Evolutionary conservation across 1,284 basidiomycete species (phyloP).

Genomic region (Ganoderma leucocontextum): DNA sequence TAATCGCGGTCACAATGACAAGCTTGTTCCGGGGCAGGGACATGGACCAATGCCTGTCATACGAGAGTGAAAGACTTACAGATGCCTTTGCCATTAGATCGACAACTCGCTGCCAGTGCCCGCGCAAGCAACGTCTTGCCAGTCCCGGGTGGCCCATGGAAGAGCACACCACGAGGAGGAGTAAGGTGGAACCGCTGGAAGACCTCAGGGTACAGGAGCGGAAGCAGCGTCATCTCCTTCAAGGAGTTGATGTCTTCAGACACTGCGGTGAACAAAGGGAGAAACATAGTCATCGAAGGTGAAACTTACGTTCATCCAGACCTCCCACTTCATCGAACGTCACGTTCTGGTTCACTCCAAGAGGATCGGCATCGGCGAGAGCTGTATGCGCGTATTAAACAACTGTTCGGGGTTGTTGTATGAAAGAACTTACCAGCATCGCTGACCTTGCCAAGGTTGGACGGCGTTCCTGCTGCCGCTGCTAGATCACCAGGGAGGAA

Average conservation of each 20-base stretch:
- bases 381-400: conserved; percentile 50
- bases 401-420: conserved; percentile 9
- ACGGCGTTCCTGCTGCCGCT: conserved; percentile 73
- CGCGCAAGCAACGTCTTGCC: conserved; percentile 94
- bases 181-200: conserved; percentile 96
- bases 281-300: conserved; percentile 6
- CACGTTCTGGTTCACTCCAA: conserved; percentile 93
- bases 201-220: conserved; percentile 96
- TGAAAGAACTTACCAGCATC: conserved; percentile 61
- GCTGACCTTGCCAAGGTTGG: conserved; percentile 84
- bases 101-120: conserved; percentile 94
- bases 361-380: conserved; percentile 96
- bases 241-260: conserved; percentile 89
- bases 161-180: conserved; percentile 95
- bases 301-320: conserved; percentile 86
- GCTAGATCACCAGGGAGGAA: conserved; percentile 68
- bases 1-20: no score
- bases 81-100: conserved; percentile 89
- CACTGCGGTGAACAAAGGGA: conserved; percentile 11
- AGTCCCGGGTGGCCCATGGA: conserved; percentile 96
- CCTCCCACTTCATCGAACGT: conserved; percentile 99
- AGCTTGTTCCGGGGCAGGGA: no score
- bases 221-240: conserved; percentile 98
- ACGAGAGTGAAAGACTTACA: conserved; percentile 56
- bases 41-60: no score